Conservation (phyloP, 2,329 filamentous ascomycete genomes). For the Calonectria pteridis region DNA sequence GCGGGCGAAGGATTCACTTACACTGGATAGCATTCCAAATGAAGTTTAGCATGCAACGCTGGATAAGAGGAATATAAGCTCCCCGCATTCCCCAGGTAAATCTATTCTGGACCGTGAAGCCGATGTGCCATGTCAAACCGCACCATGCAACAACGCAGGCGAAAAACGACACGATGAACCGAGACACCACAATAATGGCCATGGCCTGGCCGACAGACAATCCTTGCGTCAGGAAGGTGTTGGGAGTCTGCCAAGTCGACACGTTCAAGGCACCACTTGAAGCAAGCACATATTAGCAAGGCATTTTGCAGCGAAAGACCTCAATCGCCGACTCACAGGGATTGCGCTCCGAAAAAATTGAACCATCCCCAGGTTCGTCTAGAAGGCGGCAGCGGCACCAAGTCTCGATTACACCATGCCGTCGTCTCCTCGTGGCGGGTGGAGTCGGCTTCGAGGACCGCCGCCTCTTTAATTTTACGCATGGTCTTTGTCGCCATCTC, state of each 20-base stretch:
- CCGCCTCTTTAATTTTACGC: slow-evolving; percentile 45
- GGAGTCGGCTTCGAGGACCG: slow-evolving; percentile 54
- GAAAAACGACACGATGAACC: slow-evolving; percentile 57
- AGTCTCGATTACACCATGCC: slow-evolving; percentile 62
- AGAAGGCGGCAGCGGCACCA: slow-evolving; percentile 56
- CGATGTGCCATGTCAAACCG: slow-evolving; percentile 63
- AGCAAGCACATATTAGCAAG: not conserved
- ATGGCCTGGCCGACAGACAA: slow-evolving; percentile 62
- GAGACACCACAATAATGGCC: slow-evolving; percentile 59
- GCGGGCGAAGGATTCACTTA: not conserved
- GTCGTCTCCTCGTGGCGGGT: slow-evolving; percentile 59
- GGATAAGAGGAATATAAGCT: slow-evolving; percentile 60
- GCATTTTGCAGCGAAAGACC: not conserved
- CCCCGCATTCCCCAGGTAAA: slow-evolving; percentile 62
- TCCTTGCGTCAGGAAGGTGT: slow-evolving; percentile 59
- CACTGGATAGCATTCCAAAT: slow-evolving; percentile 64
- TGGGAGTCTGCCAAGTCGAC: slow-evolving; percentile 61
- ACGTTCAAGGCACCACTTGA: slow-evolving; percentile 38
- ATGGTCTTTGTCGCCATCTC: not conserved
- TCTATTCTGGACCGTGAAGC: slow-evolving; percentile 63
- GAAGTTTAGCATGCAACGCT: slow-evolving; percentile 62
- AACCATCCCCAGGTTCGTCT: slow-evolving; percentile 62
- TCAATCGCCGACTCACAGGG: slow-evolving; percentile 45
- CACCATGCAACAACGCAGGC: slow-evolving; percentile 60
- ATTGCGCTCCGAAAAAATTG: slow-evolving; percentile 59